These are phyloP conservation scores for Arabis hirsuta DNA, from an alignment of 345 rosid species.

Conservation along the genomic window DNA sequence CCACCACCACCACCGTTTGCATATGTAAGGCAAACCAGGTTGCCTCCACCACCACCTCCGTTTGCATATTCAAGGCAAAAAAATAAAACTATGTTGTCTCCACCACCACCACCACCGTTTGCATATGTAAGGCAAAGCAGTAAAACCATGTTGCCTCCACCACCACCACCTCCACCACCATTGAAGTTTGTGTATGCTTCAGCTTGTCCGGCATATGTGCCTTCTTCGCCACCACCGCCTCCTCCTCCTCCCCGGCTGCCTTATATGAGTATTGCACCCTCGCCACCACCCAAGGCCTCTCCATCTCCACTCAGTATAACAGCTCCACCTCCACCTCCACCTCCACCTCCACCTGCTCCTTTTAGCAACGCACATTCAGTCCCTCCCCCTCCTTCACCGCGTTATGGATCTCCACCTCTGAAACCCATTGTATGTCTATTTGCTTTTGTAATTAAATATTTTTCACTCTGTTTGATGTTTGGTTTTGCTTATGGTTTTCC, in stretches of 20 bases:
- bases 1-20: constrained; percentile 14
- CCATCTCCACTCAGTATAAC: constrained; percentile 9
- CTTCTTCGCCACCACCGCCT: constrained; percentile 26
- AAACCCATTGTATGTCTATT: too few relatives aligned
- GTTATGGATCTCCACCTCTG: constrained; percentile 41
- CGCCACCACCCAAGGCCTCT: constrained; percentile 39
- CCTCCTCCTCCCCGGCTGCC: constrained; percentile 27
- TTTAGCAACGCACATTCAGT: background rate
- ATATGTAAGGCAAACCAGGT: too few relatives aligned
- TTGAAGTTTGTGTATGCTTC: constrained; percentile 56
- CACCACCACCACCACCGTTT: constrained; percentile 55
- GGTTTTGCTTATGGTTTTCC: constrained; percentile 37
- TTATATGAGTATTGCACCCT: constrained; percentile 33
- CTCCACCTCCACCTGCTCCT: constrained; percentile 45
- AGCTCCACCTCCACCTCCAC: constrained; percentile 26
- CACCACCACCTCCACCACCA: constrained; percentile 62
- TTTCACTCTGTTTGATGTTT: constrained; percentile 6
- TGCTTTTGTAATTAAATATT: too few relatives aligned
- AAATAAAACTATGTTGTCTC: constrained; percentile 40
- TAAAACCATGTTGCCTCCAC: constrained; percentile 46
- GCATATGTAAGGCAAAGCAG: constrained; percentile 40
- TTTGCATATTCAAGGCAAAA: constrained; percentile 37
- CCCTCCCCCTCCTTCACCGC: constrained; percentile 42
- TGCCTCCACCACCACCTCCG: constrained; percentile 38
- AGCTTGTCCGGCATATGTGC: constrained; percentile 29